phyloP scores from a whole-genome alignment of 306 rosid species.

The Cucurbita moschata region DNA sequence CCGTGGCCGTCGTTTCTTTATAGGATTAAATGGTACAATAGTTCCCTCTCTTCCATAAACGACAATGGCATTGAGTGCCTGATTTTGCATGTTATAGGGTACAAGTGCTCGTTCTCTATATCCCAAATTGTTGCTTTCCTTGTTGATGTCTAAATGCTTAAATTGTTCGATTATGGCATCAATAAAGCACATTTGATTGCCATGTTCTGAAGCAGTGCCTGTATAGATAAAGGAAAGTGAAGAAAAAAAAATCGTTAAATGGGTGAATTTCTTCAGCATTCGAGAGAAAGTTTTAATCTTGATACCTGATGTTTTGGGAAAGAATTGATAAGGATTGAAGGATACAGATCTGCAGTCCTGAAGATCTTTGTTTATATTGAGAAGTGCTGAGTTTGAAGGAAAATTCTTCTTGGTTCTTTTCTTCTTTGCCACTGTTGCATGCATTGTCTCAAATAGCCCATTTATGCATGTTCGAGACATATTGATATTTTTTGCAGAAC shows the following conservation, averaged over 20 bases:
- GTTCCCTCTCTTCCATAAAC: slow-evolving; percentile 38
- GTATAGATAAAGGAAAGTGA: slow-evolving; percentile 14
- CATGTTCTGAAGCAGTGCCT: slow-evolving; percentile 20
- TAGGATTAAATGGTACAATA: slow-evolving; percentile 43
- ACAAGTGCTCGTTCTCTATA: slow-evolving; percentile 31
- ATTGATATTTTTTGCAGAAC: slow-evolving; percentile 11
- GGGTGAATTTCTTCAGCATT: not conserved
- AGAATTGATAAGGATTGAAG: slow-evolving; percentile 18
- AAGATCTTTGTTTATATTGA: slow-evolving; percentile 19
- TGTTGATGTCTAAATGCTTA: slow-evolving; percentile 37
- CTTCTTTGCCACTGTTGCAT: slow-evolving; percentile 32
- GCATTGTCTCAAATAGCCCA: slow-evolving; percentile 22
- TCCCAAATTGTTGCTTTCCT: slow-evolving; percentile 27
- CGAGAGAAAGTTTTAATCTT: not conserved
- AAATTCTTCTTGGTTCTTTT: slow-evolving; percentile 30
- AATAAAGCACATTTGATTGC: slow-evolving; percentile 12
- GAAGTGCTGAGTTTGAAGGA: slow-evolving; percentile 15
- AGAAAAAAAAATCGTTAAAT: slow-evolving; percentile 3
- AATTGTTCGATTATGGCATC: slow-evolving; percentile 41
- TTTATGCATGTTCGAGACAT: slow-evolving; percentile 25
- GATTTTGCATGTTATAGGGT: slow-evolving; percentile 28
- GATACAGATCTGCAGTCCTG: slow-evolving; percentile 12
- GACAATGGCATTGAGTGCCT: slow-evolving; percentile 29
- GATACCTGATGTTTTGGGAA: slow-evolving; percentile 36
- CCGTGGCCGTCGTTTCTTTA: slow-evolving; percentile 56